Evolutionary conservation across 139 green algal genomes (phyloP), one percentile per base, ranked within the genome.

Genomic region (Tetradesmus obliquus): DNA sequence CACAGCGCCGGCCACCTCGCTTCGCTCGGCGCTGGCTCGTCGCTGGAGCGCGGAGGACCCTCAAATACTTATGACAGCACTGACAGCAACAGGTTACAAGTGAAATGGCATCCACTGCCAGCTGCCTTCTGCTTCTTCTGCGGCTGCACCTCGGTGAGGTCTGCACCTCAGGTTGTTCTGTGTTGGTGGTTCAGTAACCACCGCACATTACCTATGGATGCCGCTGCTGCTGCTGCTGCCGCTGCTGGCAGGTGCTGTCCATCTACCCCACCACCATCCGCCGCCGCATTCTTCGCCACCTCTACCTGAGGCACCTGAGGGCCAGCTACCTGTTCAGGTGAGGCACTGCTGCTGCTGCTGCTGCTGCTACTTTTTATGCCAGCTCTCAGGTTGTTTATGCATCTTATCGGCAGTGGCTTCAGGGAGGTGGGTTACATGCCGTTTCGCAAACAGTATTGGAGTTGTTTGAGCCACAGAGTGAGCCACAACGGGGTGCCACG

Each of bases 321-420:
- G n/a, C 55, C 54, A 93, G 90, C 87, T 96, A 97, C 89, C 93
- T 97, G 51, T 97, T 98, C 81, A 66, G 82, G 4, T 93, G 91
- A 32, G 91, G 84, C 15, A 76, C 92, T 93, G 81, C 24, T 12
- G 62, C 3, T 24, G 15, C 66, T 76, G 66, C n/a, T 22, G 4
- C 10, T 66, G 57, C 8, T 7, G 57, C 8, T 22, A 13, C 62
- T 91, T 91, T 69, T 88, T 91, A 54, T 94, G 13, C 76, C 53
- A 13, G 62, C 19, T 19, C 81, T 12, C 62, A 13, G 12, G 62
- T 15, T 12, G 13, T 72, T 12, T 15, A 72, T 72, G 62, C 62
- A 13, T 45, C 32, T 45, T 45, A 45, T 45, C 32, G 32, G 62
- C 62, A 72, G 62, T 72, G 62, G 12, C 10, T 72, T 12, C 13